Percentiles rank a stretch among this genome's conserved stretches.
Conservation (phyloP, 2,329 filamentous ascomycete genomes). For the Penicillium griseofulvum region DNA sequence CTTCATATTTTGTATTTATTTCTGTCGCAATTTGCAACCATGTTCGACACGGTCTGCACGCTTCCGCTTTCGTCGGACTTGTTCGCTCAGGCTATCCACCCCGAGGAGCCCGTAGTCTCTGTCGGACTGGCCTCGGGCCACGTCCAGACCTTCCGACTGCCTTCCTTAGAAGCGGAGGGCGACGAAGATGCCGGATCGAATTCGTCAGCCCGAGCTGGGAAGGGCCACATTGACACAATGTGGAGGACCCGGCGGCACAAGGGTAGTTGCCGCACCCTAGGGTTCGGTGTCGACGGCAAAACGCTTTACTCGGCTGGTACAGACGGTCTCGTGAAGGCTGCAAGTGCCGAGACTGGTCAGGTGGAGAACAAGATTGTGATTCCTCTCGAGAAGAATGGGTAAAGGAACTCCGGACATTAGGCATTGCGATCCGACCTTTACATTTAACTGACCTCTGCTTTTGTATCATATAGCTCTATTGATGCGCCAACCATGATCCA, state of each 20-base stretch:
- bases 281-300: conserved; percentile 74
- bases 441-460: conserved; percentile 10
- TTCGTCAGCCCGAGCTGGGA: conserved; percentile 57
- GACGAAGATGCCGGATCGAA: conserved; percentile 48
- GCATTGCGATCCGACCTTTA: conserved; percentile 1
- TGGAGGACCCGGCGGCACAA: conserved; percentile 92
- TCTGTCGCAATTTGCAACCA: conserved; percentile 37
- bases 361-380: conserved; percentile 82
- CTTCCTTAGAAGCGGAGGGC: conserved; percentile 53
- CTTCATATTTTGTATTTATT: neutral
- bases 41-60: conserved; percentile 91
- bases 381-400: conserved; percentile 52
- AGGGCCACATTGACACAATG: conserved; percentile 72
- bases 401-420: conserved; percentile 20
- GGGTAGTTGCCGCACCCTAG: conserved; percentile 82
- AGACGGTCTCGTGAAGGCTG: conserved; percentile 63
- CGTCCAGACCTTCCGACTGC: conserved; percentile 78
- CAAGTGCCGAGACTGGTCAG: conserved; percentile 57
- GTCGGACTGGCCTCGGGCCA: conserved; percentile 83
- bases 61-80: conserved; percentile 82
- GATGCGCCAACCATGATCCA: conserved; percentile 81
- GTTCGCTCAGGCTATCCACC: conserved; percentile 85
- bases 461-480: conserved; percentile 42
- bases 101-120: conserved; percentile 76
- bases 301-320: conserved; percentile 62